phyloP scores from a whole-genome alignment of 116 monocot genomes.

The Cymodocea nodosa region DNA sequence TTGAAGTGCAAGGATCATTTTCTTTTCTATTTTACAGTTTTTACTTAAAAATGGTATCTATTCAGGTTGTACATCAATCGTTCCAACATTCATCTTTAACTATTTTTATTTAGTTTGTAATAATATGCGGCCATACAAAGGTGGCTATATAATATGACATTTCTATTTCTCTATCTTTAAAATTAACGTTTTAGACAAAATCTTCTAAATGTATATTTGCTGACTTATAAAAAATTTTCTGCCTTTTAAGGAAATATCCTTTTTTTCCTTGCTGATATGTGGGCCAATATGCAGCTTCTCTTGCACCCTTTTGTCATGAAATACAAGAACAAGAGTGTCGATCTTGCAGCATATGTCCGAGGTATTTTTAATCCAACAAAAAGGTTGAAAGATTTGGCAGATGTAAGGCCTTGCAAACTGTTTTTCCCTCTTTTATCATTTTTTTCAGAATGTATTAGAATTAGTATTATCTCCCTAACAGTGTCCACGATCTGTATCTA shows the following conservation, averaged over 20 bases:
- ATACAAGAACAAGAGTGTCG: slow-evolving; percentile 47
- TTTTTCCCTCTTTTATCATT: neutral
- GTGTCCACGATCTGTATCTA: too few relatives aligned
- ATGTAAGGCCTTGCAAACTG: slow-evolving; percentile 39
- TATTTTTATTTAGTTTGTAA: too few relatives aligned
- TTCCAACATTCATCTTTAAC: too few relatives aligned
- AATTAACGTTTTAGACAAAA: neutral
- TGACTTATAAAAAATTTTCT: neutral
- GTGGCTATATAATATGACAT: neutral
- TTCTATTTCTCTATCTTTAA: neutral
- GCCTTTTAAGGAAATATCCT: neutral
- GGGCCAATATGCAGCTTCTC: slow-evolving; percentile 52
- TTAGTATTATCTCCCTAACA: neutral
- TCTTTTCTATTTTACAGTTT: too few relatives aligned
- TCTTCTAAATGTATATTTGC: neutral
- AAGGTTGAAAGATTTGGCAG: slow-evolving; percentile 79
- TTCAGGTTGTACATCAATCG: too few relatives aligned
- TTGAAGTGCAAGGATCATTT: too few relatives aligned
- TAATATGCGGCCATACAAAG: too few relatives aligned
- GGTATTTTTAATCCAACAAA: slow-evolving; percentile 73
- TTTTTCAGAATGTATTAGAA: neutral
- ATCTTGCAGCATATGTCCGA: slow-evolving; percentile 53
- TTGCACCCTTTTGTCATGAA: slow-evolving; percentile 86
- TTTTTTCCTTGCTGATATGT: neutral
- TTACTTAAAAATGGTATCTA: too few relatives aligned